Conservation (phyloP, 1,284 basidiomycete species). For the Marasmius sp. region DNA sequence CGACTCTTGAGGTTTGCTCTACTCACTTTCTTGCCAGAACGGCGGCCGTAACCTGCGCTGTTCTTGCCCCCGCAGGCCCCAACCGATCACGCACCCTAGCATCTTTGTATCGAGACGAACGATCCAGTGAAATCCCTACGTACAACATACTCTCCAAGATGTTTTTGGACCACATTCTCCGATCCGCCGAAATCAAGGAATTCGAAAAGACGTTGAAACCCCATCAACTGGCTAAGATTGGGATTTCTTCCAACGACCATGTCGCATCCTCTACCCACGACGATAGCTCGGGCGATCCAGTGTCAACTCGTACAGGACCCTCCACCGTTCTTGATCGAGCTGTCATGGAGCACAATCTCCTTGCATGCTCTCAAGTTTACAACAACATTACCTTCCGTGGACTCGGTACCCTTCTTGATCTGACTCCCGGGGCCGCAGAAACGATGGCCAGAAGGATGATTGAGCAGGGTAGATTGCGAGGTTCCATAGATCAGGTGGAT, state of each 20-base stretch:
- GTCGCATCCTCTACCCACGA: constrained; percentile 64
- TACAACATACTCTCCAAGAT: constrained; percentile 94
- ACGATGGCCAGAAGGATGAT: constrained; percentile 96
- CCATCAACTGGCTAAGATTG: constrained; percentile 91
- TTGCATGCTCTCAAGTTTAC: constrained; percentile 93
- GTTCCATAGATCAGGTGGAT: constrained; percentile 92
- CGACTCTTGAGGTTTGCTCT: not conserved
- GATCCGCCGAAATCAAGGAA: constrained; percentile 83
- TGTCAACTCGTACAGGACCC: constrained; percentile 79
- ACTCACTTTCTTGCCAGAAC: constrained; percentile 44
- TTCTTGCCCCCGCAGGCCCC: constrained; percentile 96
- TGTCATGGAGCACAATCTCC: constrained; percentile 97
- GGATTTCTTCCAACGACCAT: constrained; percentile 76
- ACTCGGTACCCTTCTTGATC: constrained; percentile 80
- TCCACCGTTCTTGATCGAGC: constrained; percentile 96
- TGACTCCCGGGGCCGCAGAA: constrained; percentile 88
- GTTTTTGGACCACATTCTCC: constrained; percentile 96
- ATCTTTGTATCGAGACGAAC: constrained; percentile 91
- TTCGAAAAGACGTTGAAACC: constrained; percentile 87
- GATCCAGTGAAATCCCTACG: constrained; percentile 76
- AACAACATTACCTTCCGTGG: constrained; percentile 93
- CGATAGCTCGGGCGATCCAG: constrained; percentile 52
- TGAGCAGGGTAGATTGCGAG: constrained; percentile 88
- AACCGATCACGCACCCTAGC: constrained; percentile 91
- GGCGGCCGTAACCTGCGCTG: constrained; percentile 92